Conservation (phyloP, 768 basidiomycete genomes). For the Mycena latifolia region DNA sequence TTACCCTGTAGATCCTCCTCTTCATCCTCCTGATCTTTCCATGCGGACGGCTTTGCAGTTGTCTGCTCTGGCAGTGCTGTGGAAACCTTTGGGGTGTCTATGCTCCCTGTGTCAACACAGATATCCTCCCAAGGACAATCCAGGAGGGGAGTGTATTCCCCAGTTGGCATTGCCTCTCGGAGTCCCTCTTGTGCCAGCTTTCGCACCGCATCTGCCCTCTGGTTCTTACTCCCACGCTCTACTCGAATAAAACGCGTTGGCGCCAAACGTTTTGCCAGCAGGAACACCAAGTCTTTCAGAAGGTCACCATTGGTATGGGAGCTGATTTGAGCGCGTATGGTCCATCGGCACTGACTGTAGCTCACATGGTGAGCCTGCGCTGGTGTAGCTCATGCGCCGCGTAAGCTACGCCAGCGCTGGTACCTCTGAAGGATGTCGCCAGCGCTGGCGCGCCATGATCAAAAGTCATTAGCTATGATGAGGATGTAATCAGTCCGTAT, state of each 20-base stretch:
- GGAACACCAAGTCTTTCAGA: not conserved
- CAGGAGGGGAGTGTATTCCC: not conserved
- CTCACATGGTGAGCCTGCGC: too few species aligned
- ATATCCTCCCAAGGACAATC: not conserved
- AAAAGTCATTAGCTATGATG: too few species aligned
- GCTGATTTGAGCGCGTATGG: not conserved
- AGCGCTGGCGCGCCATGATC: too few species aligned
- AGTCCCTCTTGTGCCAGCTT: not conserved
- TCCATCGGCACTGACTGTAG: too few species aligned
- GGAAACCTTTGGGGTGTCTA: slow-evolving; percentile 5
- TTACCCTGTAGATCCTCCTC: not conserved
- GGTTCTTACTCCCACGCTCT: not conserved
- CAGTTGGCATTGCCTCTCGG: not conserved
- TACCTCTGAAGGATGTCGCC: too few species aligned
- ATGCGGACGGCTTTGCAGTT: not conserved
- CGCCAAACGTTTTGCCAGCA: not conserved
- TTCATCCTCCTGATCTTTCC: slow-evolving; percentile 8
- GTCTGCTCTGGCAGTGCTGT: slow-evolving; percentile 3
- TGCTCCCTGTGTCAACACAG: not conserved
- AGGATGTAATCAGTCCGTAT: too few species aligned
- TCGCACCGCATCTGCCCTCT: not conserved
- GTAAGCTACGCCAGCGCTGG: too few species aligned
- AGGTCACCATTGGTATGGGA: slow-evolving; percentile 8
- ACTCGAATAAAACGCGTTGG: not conserved
- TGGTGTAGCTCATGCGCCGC: too few species aligned